Evolutionary conservation across 495 filamentous ascomycete genomes (phyloP), one percentile per base, ranked within the genome.

Genomic region (Cercophora newfieldiana): DNA sequence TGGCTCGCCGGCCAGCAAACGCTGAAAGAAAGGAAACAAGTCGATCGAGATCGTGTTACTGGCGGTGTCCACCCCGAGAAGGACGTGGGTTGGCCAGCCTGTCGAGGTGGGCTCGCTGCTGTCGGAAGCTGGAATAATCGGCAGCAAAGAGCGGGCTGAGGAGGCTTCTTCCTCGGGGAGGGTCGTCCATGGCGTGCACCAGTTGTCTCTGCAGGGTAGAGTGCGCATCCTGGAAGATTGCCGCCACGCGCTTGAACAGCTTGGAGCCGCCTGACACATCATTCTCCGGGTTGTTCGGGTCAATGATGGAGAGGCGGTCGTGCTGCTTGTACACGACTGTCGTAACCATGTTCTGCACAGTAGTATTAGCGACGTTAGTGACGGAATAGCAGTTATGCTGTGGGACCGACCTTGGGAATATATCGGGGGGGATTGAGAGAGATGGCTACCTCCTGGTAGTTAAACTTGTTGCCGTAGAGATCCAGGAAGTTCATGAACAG

Each of bases 401-500:
- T n/a, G n/a, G n/a, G n/a, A 81, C 85, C 72, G 72, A 93, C 88
- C 90, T 97, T 93, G 69, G 86, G 81, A 67, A 91, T 80, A 72
- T 87, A 88, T 18, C 81, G 82, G 1, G 92, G 88, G 7, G 91
- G 89, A 49, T 89, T 77, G 78, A 96, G 75, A n/a, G 84, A 78
- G 71, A 99, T 93, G 3, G 90, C 92, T 16, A 85, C 81, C 1
- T 72, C 81, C 30, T 78, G 66, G 64, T 86, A 87, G 65, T 94
- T 83, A 69, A 97, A 92, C 51, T 83, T 73, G 63, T 90, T 91
- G 0, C 95, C 95, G 66, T 97, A 99, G 12, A 94, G 87, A 59
- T 95, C 86, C 5, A 98, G 82, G 72, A 99, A 97, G 53, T 92
- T 83, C 75, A 97, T 85, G 0, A 99, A 80, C 14, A 94, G 78